A percentile compares a stretch with the other conserved stretches of the same genome.
Evolutionary conservation across 345 rosid genomes (phyloP).

Genomic region (Pugionium dolabratum): DNA sequence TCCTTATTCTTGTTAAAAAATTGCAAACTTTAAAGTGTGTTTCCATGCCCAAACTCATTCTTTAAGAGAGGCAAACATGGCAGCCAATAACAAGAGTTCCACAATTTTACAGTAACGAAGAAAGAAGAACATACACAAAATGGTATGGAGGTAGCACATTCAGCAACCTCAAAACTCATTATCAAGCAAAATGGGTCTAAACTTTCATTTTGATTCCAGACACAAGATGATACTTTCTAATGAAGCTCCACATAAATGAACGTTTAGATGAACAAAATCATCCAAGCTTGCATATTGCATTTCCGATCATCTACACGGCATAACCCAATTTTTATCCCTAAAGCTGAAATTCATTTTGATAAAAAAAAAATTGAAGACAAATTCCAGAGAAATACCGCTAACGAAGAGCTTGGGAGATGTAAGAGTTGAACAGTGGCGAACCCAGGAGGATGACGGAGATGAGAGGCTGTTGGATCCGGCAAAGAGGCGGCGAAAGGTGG

Average conservation of each 20-base stretch:
- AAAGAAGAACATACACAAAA: neutral
- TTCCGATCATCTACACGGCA: slow-evolving; percentile 12
- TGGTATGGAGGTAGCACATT: neutral
- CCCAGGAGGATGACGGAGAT: slow-evolving; percentile 37
- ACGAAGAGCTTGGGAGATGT: slow-evolving; percentile 82
- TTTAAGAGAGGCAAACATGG: neutral
- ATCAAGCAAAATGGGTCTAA: neutral
- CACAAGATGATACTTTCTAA: neutral
- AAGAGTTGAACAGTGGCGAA: slow-evolving; percentile 61
- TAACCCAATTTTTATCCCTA: neutral
- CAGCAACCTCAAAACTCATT: neutral
- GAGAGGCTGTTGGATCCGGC: slow-evolving; percentile 40
- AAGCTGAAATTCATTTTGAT: neutral
- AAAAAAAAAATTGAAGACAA: too few relatives aligned
- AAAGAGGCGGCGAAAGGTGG: slow-evolving; percentile 51
- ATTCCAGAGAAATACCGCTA: slow-evolving; percentile 50
- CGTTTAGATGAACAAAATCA: neutral
- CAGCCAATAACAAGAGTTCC: neutral
- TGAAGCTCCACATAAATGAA: too few relatives aligned
- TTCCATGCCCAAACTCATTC: neutral
- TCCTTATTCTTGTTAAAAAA: neutral
- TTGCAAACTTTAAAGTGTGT: too few relatives aligned
- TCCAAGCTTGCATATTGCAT: neutral
- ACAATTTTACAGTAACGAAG: neutral
- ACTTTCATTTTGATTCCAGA: slow-evolving; percentile 12